phyloP scores from a whole-genome alignment of 78 protist genomes.

The Dictyostelium firmibasis region DNA sequence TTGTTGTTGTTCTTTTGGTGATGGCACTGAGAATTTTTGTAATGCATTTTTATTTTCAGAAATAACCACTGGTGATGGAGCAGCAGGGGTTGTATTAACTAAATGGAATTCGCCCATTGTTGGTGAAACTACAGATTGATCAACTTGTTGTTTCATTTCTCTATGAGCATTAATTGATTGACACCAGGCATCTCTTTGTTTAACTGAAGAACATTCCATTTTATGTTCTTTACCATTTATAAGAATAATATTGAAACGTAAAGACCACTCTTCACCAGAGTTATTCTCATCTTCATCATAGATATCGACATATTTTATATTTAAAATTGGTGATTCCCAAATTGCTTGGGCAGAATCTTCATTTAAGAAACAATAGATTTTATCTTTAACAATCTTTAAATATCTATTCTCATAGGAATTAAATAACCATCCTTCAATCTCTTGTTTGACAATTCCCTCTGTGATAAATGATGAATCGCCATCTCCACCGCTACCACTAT shows the following conservation, averaged over 20 bases:
- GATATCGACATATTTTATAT: slow-evolving; percentile 34
- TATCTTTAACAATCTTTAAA: slow-evolving; percentile 48
- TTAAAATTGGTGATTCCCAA: slow-evolving; percentile 16
- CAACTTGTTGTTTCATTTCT: slow-evolving; percentile 26
- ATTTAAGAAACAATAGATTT: slow-evolving; percentile 51
- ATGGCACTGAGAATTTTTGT: not conserved
- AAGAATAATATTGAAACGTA: slow-evolving; percentile 23
- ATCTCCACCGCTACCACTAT: not conserved
- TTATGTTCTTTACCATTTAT: slow-evolving; percentile 34
- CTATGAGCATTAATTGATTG: slow-evolving; percentile 51
- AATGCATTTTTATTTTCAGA: not conserved
- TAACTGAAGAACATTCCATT: slow-evolving; percentile 20
- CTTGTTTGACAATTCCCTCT: slow-evolving; percentile 56
- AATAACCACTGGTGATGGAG: slow-evolving; percentile 24
- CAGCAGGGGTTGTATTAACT: slow-evolving; percentile 5
- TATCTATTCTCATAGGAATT: slow-evolving; percentile 56
- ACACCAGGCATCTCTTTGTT: slow-evolving; percentile 46
- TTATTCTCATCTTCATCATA: slow-evolving; percentile 12
- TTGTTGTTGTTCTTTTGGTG: not conserved
- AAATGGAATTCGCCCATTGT: slow-evolving; percentile 53
- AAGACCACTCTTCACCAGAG: slow-evolving; percentile 25
- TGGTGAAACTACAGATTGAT: slow-evolving; percentile 11
- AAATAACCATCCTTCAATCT: slow-evolving; percentile 74
- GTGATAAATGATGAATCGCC: slow-evolving; percentile 1
- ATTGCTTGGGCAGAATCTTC: slow-evolving; percentile 75